Percentiles rank a stretch among this genome's conserved stretches.
phyloP scores from a whole-genome alignment of 1,139 yeast genomes.

The Torulaspora globosa region DNA sequence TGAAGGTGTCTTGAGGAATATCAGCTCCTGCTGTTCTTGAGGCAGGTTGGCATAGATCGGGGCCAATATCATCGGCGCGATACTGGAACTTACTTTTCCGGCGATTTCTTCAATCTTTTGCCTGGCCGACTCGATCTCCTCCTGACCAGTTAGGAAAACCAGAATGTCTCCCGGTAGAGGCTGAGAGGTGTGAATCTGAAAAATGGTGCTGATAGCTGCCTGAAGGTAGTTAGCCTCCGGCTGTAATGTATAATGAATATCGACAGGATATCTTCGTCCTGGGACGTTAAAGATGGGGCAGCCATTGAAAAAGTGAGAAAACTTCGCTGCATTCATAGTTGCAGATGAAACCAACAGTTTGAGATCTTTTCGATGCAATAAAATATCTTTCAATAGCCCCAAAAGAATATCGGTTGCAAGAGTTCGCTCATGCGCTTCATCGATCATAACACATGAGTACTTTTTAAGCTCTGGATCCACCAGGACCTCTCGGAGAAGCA shows the following conservation, averaged over 20 bases:
- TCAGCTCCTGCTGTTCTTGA: slow-evolving; percentile 69
- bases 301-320: slow-evolving; percentile 68
- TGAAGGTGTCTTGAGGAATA: slow-evolving; percentile 82
- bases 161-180: slow-evolving; percentile 75
- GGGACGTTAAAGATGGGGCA: slow-evolving; percentile 89
- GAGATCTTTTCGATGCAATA: slow-evolving; percentile 58
- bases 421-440: slow-evolving; percentile 96
- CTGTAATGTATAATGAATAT: slow-evolving; percentile 74
- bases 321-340: slow-evolving; percentile 84
- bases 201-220: slow-evolving; percentile 79
- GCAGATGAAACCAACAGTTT: slow-evolving; percentile 85
- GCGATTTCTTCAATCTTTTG: slow-evolving; percentile 65
- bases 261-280: slow-evolving; percentile 87
- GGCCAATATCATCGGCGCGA: slow-evolving; percentile 65
- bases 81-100: slow-evolving; percentile 56
- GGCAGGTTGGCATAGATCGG: slow-evolving; percentile 94
- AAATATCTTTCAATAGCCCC: slow-evolving; percentile 72
- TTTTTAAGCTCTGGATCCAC: slow-evolving; percentile 63
- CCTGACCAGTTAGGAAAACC: slow-evolving; percentile 90
- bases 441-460: slow-evolving; percentile 85
- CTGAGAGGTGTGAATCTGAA: slow-evolving; percentile 75
- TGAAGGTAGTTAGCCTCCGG: slow-evolving; percentile 89
- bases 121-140: slow-evolving; percentile 82
- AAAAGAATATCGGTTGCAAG: slow-evolving; percentile 85
- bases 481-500: slow-evolving; percentile 79